Percentiles rank a stretch among this genome's conserved stretches.
These are phyloP conservation scores for Leccinum rimulosum DNA, from an alignment of 768 basidiomycete species.

Conservation along the genomic window DNA sequence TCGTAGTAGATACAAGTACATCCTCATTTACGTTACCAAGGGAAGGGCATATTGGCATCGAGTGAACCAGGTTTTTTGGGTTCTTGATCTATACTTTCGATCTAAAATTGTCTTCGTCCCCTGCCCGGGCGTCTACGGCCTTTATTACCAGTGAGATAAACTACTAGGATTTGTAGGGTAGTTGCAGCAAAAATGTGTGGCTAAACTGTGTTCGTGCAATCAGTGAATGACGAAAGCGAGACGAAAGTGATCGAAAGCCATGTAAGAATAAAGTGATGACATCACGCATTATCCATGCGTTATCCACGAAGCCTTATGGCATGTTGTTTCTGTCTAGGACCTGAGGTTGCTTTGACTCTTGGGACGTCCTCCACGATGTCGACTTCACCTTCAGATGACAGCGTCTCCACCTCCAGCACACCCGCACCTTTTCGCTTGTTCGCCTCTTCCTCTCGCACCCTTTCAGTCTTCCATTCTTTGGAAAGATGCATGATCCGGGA, in stretches of 20 bases:
- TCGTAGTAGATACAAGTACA: no score
- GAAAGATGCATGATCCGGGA: slow-evolving; percentile 47
- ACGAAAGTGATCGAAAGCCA: slow-evolving; percentile 5
- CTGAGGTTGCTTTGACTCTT: slow-evolving; percentile 7
- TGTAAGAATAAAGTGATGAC: background rate
- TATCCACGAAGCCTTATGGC: slow-evolving; percentile 31
- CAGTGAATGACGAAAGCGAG: slow-evolving; percentile 3
- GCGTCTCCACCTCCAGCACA: slow-evolving; percentile 13
- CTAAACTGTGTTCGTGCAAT: slow-evolving; percentile 1
- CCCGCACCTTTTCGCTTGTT: slow-evolving; percentile 29
- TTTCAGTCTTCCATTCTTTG: slow-evolving; percentile 47
- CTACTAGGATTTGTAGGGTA: slow-evolving; percentile 21
- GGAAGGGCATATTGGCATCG: background rate
- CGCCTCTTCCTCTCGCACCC: slow-evolving; percentile 35
- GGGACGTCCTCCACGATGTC: slow-evolving; percentile 36
- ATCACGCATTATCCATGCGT: slow-evolving; percentile 10
- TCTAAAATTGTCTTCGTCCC: background rate
- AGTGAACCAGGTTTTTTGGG: background rate
- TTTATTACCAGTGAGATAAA: slow-evolving; percentile 16
- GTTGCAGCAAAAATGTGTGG: slow-evolving; percentile 1
- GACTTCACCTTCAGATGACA: slow-evolving; percentile 40
- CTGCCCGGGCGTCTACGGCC: background rate
- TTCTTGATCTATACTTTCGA: background rate
- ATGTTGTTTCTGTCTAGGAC: slow-evolving; percentile 13
- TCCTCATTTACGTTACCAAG: background rate